phyloP scores from a whole-genome alignment of 305 asterid species.

The Andrographis paniculata region DNA sequence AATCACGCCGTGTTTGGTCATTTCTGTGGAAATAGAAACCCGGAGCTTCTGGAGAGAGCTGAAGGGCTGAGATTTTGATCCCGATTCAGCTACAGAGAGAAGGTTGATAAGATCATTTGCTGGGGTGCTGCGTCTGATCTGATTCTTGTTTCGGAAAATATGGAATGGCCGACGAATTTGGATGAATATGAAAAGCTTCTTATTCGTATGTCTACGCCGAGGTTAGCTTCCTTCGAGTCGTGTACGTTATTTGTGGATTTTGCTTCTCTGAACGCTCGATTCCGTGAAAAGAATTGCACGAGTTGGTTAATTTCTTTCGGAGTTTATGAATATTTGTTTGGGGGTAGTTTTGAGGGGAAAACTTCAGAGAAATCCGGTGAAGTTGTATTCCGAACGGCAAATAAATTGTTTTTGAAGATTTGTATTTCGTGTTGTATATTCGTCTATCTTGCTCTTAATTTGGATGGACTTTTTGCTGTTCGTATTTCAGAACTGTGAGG shows the following conservation, averaged over 20 bases:
- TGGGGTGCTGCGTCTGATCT: not conserved
- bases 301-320: not conserved
- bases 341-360: not conserved
- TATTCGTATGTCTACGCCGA: slow-evolving; percentile 80
- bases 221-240: slow-evolving; percentile 33
- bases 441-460: not conserved
- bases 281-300: not conserved
- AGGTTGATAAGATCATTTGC: not conserved
- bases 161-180: slow-evolving; percentile 71
- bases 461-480: not conserved
- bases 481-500: too few relatives aligned
- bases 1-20: slow-evolving; percentile 19
- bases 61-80: slow-evolving; percentile 20
- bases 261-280: not conserved
- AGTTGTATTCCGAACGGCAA: not conserved
- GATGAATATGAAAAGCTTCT: slow-evolving; percentile 94
- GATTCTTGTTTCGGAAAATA: slow-evolving; percentile 12
- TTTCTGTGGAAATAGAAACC: slow-evolving; percentile 30
- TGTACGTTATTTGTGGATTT: slow-evolving; percentile 1
- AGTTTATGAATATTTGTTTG: not conserved
- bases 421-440: too few relatives aligned
- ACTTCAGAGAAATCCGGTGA: not conserved
- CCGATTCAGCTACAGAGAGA: not conserved
- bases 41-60: slow-evolving; percentile 19
- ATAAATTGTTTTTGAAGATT: not conserved